Conservation (phyloP, 2,329 filamentous ascomycete species). For the Sclerotiophoma versabilis region DNA sequence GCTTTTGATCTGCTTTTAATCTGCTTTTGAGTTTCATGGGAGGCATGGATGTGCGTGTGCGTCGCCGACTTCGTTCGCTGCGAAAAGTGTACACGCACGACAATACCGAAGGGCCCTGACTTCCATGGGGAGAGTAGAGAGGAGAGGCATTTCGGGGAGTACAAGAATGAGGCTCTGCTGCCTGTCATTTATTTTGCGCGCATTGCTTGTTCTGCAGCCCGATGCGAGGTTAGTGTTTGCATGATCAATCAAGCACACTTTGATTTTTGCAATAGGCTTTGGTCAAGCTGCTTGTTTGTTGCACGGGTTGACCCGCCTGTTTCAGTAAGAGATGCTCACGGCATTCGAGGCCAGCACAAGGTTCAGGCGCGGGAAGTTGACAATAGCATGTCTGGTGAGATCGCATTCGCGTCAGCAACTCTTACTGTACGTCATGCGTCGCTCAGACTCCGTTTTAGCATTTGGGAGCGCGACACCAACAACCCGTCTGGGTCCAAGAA, state of each 20-base stretch:
- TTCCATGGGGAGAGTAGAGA: too few relatives aligned
- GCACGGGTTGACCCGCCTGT: background rate
- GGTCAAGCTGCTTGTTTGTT: too few relatives aligned
- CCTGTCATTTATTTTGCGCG: background rate
- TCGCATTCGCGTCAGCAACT: background rate
- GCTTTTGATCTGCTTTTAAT: too few relatives aligned
- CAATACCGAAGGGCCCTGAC: background rate
- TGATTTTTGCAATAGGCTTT: too few relatives aligned
- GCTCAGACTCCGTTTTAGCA: background rate
- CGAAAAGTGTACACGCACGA: background rate
- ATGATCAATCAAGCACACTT: too few relatives aligned
- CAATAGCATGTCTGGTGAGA: background rate
- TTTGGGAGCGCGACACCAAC: background rate
- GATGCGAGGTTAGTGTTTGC: background rate
- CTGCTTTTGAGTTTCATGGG: conserved; percentile 13
- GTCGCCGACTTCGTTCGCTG: background rate
- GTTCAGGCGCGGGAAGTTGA: background rate
- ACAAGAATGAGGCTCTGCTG: conserved; percentile 4
- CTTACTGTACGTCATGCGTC: background rate
- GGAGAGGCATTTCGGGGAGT: background rate
- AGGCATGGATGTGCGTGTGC: background rate
- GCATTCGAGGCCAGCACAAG: background rate
- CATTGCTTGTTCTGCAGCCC: background rate
- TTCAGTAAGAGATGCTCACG: background rate
- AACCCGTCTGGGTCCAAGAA: background rate